Conservation (phyloP, 106 monocot species). For the Iris macrosiphon region DNA sequence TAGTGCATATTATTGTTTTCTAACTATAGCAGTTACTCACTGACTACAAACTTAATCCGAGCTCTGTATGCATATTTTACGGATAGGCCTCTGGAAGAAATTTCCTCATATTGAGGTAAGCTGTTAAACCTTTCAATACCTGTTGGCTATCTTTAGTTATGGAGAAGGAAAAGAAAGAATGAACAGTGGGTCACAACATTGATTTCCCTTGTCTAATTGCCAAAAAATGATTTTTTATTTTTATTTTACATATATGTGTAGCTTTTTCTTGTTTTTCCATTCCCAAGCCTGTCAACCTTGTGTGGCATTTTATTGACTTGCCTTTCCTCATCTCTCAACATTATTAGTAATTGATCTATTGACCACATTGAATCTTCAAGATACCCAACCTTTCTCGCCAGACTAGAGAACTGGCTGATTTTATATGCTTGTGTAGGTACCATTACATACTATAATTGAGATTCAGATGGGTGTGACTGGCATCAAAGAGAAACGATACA, state of each 20-base stretch:
- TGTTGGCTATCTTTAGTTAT: too few species aligned
- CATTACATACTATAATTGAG: conserved; percentile 96
- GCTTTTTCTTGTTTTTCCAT: too few species aligned
- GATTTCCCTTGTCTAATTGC: too few species aligned
- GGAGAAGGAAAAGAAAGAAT: too few species aligned
- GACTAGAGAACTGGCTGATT: neutral
- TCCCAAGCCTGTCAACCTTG: too few species aligned
- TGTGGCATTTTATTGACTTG: too few species aligned
- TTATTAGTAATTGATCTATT: too few species aligned
- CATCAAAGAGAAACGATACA: conserved; percentile 97
- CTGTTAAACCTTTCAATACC: neutral
- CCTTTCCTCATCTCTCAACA: too few species aligned
- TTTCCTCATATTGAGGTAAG: conserved; percentile 62
- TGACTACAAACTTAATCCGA: conserved; percentile 6
- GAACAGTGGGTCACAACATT: too few species aligned
- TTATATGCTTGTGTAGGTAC: conserved; percentile 44
- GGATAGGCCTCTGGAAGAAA: conserved; percentile 57
- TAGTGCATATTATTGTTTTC: neutral
- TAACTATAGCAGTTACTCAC: neutral
- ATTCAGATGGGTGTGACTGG: conserved; percentile 98
- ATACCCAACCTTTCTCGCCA: neutral
- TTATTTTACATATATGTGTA: too few species aligned
- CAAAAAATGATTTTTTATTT: too few species aligned
- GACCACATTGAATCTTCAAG: too few species aligned
- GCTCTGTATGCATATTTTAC: conserved; percentile 72